A percentile compares a stretch with the other conserved stretches of the same genome.
Evolutionary conservation across 768 basidiomycete species (phyloP).

Genomic region (Boletus reticulatus): DNA sequence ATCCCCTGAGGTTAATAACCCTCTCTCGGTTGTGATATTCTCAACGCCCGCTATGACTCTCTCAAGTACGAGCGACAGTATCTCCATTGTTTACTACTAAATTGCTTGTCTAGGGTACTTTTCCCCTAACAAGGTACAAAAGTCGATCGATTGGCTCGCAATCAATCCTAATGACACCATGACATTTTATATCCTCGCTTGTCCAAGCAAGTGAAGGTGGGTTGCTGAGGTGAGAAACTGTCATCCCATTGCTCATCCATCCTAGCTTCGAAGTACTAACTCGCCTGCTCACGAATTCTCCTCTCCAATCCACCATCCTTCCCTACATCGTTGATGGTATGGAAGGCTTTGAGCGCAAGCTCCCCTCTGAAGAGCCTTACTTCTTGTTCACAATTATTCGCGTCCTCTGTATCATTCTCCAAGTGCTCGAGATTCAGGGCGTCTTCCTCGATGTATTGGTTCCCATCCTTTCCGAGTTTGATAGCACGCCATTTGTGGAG

Average conservation of each 20-base stretch:
- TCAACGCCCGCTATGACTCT: slow-evolving; percentile 67
- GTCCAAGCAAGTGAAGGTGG: slow-evolving; percentile 56
- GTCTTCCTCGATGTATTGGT: too few species aligned
- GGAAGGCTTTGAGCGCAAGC: slow-evolving; percentile 68
- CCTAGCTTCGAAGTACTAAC: slow-evolving; percentile 88
- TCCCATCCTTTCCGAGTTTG: too few species aligned
- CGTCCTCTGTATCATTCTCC: too few species aligned
- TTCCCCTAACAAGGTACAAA: too few species aligned
- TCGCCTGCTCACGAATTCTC: slow-evolving; percentile 68
- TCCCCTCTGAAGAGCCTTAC: too few species aligned
- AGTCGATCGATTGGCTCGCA: slow-evolving; percentile 69
- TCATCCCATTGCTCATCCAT: slow-evolving; percentile 65
- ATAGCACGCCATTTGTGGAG: too few species aligned
- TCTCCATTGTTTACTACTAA: slow-evolving; percentile 61
- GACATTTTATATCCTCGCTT: slow-evolving; percentile 63
- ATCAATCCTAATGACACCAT: slow-evolving; percentile 64
- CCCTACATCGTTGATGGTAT: slow-evolving; percentile 81
- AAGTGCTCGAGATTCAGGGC: too few species aligned
- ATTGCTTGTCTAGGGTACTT: slow-evolving; percentile 64
- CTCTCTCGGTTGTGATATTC: slow-evolving; percentile 61
- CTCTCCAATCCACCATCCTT: slow-evolving; percentile 71
- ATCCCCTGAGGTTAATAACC: slow-evolving; percentile 37
- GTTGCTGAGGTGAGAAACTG: slow-evolving; percentile 46
- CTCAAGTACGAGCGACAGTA: slow-evolving; percentile 71
- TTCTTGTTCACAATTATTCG: too few species aligned